These are phyloP conservation scores for Trypanosoma theileri DNA, from an alignment of 208 protist genomes.

Conservation along the genomic window DNA sequence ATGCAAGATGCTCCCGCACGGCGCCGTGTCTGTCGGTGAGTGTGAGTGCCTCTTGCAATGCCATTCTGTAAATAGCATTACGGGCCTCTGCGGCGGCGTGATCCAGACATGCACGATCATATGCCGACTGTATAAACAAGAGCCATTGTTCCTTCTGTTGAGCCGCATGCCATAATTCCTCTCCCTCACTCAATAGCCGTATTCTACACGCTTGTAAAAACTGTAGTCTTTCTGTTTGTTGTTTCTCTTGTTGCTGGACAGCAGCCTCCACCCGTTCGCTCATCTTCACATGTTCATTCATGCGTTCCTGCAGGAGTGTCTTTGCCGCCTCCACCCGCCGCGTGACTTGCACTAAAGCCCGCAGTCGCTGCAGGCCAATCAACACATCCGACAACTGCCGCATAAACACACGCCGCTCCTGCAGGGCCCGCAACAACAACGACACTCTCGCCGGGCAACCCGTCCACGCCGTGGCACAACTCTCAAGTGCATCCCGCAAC, in stretches of 20 bases:
- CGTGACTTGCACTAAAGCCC: conserved; percentile 20
- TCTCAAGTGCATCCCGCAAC: conserved; percentile 33
- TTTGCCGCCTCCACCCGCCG: conserved; percentile 14
- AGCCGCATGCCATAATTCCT: not conserved
- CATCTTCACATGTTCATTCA: not conserved
- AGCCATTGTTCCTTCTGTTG: conserved; percentile 3
- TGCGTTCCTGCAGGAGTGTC: not conserved
- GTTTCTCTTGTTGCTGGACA: not conserved
- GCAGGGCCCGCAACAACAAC: conserved; percentile 43
- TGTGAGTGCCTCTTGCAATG: conserved; percentile 14
- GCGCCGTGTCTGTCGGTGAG: conserved; percentile 1
- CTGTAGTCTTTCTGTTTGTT: not conserved
- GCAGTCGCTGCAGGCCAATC: conserved; percentile 6
- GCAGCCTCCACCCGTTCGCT: conserved; percentile 3
- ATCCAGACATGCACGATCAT: not conserved
- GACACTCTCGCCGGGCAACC: conserved; percentile 45
- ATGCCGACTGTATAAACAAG: not conserved
- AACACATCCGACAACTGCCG: conserved; percentile 25
- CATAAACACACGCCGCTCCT: conserved; percentile 37
- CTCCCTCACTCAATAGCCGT: not conserved
- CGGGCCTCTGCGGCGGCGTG: not conserved
- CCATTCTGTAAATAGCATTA: conserved; percentile 4
- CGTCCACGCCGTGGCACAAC: conserved; percentile 36
- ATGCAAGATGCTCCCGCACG: not conserved
- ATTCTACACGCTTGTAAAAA: not conserved